phyloP scores from a whole-genome alignment of 78 protist genomes.

The Polysphondylium violaceum region DNA sequence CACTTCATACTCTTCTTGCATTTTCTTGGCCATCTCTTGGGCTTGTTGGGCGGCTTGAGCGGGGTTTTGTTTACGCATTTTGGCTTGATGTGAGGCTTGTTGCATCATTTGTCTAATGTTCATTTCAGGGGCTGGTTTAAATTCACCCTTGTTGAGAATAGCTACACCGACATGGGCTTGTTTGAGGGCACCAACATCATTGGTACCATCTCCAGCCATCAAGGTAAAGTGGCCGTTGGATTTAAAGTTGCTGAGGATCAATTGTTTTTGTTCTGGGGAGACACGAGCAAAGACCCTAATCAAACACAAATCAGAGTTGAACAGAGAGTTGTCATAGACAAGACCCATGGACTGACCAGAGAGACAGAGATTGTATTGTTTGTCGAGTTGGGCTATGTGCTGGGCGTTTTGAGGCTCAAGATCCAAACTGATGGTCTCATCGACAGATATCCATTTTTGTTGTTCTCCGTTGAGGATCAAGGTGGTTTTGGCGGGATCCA shows the following conservation, averaged over 20 bases:
- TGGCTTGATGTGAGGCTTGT: conserved; percentile 20
- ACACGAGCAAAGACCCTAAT: conserved; percentile 90
- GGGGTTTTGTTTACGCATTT: background rate
- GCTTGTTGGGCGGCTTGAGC: conserved; percentile 6
- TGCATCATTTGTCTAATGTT: background rate
- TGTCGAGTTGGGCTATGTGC: background rate
- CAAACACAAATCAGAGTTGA: conserved; percentile 20
- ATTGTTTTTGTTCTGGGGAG: conserved; percentile 92
- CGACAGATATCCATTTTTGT: conserved; percentile 29
- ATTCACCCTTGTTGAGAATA: conserved; percentile 64
- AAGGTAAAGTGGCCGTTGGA: conserved; percentile 84
- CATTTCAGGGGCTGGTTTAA: conserved; percentile 39
- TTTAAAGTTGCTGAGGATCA: conserved; percentile 65
- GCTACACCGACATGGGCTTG: conserved; percentile 98
- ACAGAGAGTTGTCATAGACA: background rate
- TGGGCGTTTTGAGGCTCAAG: background rate
- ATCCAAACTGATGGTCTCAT: background rate
- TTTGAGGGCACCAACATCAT: conserved; percentile 99
- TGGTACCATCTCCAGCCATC: conserved; percentile 99
- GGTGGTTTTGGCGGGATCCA: conserved; percentile 5
- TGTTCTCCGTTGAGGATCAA: conserved; percentile 1
- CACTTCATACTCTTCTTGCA: conserved; percentile 14
- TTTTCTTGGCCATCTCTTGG: background rate
- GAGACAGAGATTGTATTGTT: conserved; percentile 68
- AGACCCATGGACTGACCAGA: conserved; percentile 48